Evolutionary conservation across 768 basidiomycete species (phyloP).

Genomic region (Russula olivacea): DNA sequence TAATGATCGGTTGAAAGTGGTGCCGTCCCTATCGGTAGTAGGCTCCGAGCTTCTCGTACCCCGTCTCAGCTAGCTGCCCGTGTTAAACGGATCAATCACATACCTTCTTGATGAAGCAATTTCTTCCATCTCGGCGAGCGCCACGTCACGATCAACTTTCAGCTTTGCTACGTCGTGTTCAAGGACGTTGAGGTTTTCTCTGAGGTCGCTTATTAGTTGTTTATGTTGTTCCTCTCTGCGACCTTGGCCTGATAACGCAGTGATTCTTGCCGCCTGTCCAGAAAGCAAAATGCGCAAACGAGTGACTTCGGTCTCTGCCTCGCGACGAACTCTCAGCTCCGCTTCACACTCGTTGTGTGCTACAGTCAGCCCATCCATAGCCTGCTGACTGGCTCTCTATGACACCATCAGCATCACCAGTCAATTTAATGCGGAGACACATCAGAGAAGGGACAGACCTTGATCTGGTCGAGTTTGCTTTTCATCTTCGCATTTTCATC

Average conservation of each 20-base stretch:
- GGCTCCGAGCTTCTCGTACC: conserved; percentile 24
- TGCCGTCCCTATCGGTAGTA: conserved; percentile 23
- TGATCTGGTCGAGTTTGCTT: conserved; percentile 75
- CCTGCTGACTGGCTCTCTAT: conserved; percentile 87
- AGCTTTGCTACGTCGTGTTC: conserved; percentile 85
- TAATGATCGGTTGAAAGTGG: conserved; percentile 53
- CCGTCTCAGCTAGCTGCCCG: not conserved
- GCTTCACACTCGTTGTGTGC: conserved; percentile 93
- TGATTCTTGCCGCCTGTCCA: conserved; percentile 82
- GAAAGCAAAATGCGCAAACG: conserved; percentile 78
- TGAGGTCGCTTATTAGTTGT: conserved; percentile 72
- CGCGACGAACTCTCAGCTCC: conserved; percentile 80
- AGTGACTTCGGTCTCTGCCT: conserved; percentile 89
- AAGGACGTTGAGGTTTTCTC: conserved; percentile 65
- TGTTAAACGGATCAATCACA: conserved; percentile 12
- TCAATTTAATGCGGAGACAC: conserved; percentile 3
- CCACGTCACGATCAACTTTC: conserved; percentile 84
- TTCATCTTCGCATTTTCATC: conserved; percentile 60
- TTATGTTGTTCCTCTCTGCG: conserved; percentile 73
- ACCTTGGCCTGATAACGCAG: conserved; percentile 76
- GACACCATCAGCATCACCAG: not conserved
- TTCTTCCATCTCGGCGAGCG: conserved; percentile 91
- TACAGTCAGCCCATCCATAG: conserved; percentile 85
- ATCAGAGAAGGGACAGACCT: conserved; percentile 47
- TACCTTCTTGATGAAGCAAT: conserved; percentile 71